Conservation (phyloP, 495 filamentous ascomycete species). For the Penicillium argentinense region DNA sequence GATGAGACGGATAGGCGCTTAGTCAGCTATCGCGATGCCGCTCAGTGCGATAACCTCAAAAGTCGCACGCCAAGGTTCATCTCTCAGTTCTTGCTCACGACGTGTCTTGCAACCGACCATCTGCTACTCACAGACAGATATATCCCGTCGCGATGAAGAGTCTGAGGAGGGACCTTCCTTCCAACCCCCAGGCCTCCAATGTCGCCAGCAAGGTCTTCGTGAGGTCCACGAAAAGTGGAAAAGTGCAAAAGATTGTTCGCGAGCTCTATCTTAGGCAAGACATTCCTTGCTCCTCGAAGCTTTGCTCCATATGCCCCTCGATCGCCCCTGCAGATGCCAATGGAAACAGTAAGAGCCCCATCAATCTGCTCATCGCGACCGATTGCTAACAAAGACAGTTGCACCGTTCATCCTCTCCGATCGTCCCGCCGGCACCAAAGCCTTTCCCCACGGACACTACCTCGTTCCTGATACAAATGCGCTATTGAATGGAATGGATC, state of each 20-base stretch:
- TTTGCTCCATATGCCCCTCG: conserved; percentile 72
- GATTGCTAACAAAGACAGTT: conserved; percentile 51
- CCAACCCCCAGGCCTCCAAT: conserved; percentile 69
- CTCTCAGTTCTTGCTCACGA: conserved; percentile 11
- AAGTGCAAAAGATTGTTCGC: conserved; percentile 97
- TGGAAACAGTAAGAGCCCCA: conserved; percentile 59
- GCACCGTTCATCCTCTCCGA: conserved; percentile 84
- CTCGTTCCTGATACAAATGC: conserved; percentile 96
- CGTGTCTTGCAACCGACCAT: conserved; percentile 5
- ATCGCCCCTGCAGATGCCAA: conserved; percentile 74
- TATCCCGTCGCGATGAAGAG: conserved; percentile 72
- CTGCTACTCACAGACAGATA: conserved; percentile 14
- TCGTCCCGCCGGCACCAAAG: conserved; percentile 75
- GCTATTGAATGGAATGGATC: conserved; percentile 91
- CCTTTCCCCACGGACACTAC: conserved; percentile 86
- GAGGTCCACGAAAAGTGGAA: conserved; percentile 87
- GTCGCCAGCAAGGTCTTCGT: conserved; percentile 93
- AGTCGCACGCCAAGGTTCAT: neutral
- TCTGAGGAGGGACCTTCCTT: conserved; percentile 70
- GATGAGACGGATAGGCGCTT: conserved; percentile 9
- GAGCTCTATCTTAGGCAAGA: conserved; percentile 95
- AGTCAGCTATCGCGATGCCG: conserved; percentile 32
- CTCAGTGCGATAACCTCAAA: conserved; percentile 23
- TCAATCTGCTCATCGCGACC: neutral
- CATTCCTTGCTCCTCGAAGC: conserved; percentile 92